Evolutionary conservation across 2,329 filamentous ascomycete species (phyloP), one percentile per base, ranked within the genome.

Genomic region (Calonectria fujianensis): DNA sequence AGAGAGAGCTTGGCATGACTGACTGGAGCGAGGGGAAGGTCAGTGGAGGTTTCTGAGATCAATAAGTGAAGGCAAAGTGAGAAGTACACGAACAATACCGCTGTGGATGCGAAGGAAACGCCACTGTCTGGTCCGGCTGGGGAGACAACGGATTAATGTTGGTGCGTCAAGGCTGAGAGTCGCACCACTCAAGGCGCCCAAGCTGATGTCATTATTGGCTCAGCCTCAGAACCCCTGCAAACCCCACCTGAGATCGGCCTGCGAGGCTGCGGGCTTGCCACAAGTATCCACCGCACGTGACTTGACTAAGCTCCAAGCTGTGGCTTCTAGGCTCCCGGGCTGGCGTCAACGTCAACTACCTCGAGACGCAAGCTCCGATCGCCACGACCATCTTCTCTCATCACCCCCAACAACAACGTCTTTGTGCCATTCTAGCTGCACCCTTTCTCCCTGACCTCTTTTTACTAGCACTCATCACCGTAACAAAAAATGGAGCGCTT

Each of bases 401-500:
- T 70, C 73, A 68, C 67, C 64, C 71, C 69, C 73, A 68, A 73
- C 71, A 63, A 73, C 72, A 63, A 69, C 68, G 69, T 51, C 31
- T 41, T 65, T 69, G 37, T 61, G 57, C 51, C 51, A 59, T 63
- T 41, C 48, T 57, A 50, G 52, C 70, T 64, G 10, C 48, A 57
- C 39, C 48, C 29, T 27, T 24, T 51, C 57, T 65, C 6, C n/a
- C 20, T n/a, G 69, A 75, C 37, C 37, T 74, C 39, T 73, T 41
- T 24, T 35, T 72, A 75, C 54, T 24, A 52, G 41, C 41, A 72
- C 39, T 63, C 68, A 72, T 61, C 35, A 72, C 70, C 73, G 39
- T 37, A 68, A 74, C 80, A 89, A 74, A 35, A 61, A 63, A 98
- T 98, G 96, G 96, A 98, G 84, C 93, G 96, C 85, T 93, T 98